Conservation (phyloP, 2,329 filamentous ascomycete genomes). For the Curvularia sp. region DNA sequence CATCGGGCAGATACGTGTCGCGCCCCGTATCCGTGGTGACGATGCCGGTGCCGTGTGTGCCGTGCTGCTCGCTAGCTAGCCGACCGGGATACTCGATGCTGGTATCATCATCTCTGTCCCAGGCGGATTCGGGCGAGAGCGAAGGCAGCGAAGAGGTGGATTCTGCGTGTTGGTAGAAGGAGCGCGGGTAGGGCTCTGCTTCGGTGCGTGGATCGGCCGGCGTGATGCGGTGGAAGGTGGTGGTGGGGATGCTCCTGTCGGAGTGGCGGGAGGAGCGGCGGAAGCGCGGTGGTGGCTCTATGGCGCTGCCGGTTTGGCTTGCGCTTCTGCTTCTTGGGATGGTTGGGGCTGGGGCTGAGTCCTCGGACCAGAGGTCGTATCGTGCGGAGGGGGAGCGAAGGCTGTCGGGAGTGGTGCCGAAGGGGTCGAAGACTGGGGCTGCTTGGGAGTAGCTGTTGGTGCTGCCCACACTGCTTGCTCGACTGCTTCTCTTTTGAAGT, state of each 20-base stretch:
- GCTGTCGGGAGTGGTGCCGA: background rate
- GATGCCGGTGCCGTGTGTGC: background rate
- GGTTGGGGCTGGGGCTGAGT: conserved; percentile 8
- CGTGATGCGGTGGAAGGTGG: conserved; percentile 6
- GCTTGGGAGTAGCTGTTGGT: conserved; percentile 3
- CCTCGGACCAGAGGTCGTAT: conserved; percentile 13
- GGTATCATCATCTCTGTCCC: background rate
- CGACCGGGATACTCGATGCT: conserved; percentile 5
- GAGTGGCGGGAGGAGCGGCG: background rate
- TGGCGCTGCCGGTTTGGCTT: background rate
- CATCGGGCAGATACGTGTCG: conserved; percentile 15
- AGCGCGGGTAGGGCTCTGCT: background rate
- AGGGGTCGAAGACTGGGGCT: background rate
- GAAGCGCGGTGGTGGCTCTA: background rate
- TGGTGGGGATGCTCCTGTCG: background rate
- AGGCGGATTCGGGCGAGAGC: background rate
- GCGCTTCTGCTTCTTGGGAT: conserved; percentile 1
- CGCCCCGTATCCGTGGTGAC: background rate
- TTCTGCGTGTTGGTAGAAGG: background rate
- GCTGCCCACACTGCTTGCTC: conserved; percentile 11
- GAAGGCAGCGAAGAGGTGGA: background rate
- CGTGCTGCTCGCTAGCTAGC: background rate
- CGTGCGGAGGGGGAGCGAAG: conserved; percentile 3
- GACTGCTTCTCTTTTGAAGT: conserved; percentile 15
- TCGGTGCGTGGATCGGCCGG: background rate